Evolutionary conservation across 2,329 filamentous ascomycete genomes (phyloP), one percentile per base, ranked within the genome.

Genomic region (Phialophora expanda): DNA sequence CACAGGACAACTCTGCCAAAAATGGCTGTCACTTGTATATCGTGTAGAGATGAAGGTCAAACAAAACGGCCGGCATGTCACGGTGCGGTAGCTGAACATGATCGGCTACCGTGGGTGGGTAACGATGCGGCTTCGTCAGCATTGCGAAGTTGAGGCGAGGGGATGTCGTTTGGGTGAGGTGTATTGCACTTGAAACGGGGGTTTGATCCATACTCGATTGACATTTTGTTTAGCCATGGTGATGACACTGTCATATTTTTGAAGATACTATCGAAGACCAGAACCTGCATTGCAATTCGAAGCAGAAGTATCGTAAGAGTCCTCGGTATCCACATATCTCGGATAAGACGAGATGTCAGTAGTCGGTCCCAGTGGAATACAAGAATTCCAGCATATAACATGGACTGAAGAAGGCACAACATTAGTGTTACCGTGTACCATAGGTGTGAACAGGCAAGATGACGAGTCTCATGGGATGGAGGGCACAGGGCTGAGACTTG

Each of bases 401-500:
- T 44, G 17, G 38, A 8, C 14, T n/a, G 17, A 17, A 41, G 17
- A 8, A n/a, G 14, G 12, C 14, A n/a, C 17, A n/a, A 20, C 5
- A 44, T 7, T 17, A n/a, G 17, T 44, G 14, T n/a, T 44, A 44
- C 38, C 14, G 38, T 8, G 8, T 17, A 14, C 14, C 34, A 44
- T 7, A 8, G 14, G 17, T 20, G 0, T 44, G 38, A 44, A 2
- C 17, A 44, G 14, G 38, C 38, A 8, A 44, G 17, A 44, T 8
- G 17, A 7, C 14, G 20, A 8, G 28, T 22, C 24, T 55, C 28
- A n/a, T 30, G 28, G n/a, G 28, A 11, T 11, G 2, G n/a, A 30
- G 20, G 22, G 53, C 28, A 14, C n/a, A 56, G 44, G 51, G 60
- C 60, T 56, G 60, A 56, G 22, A 44, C 38, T 9, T 44, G 14